Evolutionary conservation across 306 rosid genomes (phyloP).

Genomic region (Casuarina cunninghamiana): DNA sequence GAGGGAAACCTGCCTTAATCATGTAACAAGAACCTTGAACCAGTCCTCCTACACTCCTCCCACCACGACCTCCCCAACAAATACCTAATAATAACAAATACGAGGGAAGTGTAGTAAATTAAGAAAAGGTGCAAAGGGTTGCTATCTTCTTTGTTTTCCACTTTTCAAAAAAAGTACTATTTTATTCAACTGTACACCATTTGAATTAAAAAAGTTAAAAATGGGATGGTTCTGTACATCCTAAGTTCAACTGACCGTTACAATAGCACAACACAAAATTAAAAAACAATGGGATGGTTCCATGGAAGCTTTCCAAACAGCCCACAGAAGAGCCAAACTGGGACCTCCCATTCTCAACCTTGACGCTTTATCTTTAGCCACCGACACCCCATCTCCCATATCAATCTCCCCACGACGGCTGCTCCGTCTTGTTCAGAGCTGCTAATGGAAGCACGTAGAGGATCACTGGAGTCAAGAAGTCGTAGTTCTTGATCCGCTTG

Average conservation of each 20-base stretch:
- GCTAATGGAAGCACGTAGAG: no score
- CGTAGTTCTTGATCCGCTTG: no score
- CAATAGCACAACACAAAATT: background rate
- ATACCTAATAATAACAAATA: background rate
- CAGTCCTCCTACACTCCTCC: no score
- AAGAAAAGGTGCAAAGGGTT: background rate
- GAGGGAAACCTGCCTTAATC: no score
- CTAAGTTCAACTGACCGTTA: background rate
- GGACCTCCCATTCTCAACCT: constrained; percentile 6
- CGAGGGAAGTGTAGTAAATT: background rate
- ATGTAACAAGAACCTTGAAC: no score
- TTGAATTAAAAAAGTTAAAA: no score
- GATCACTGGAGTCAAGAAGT: no score
- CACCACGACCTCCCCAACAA: no score
- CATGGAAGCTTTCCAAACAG: background rate
- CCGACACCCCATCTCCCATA: constrained; percentile 33
- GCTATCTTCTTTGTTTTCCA: background rate
- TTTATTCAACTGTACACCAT: no score
- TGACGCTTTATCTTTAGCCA: constrained; percentile 19
- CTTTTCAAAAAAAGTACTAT: no score
- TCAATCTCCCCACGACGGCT: background rate
- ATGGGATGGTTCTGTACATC: no score
- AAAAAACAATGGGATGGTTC: background rate
- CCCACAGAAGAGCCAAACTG: background rate
- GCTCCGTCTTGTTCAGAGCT: background rate